These are phyloP conservation scores for Sisymbrium irio DNA, from an alignment of 345 rosid species.

Conservation along the genomic window DNA sequence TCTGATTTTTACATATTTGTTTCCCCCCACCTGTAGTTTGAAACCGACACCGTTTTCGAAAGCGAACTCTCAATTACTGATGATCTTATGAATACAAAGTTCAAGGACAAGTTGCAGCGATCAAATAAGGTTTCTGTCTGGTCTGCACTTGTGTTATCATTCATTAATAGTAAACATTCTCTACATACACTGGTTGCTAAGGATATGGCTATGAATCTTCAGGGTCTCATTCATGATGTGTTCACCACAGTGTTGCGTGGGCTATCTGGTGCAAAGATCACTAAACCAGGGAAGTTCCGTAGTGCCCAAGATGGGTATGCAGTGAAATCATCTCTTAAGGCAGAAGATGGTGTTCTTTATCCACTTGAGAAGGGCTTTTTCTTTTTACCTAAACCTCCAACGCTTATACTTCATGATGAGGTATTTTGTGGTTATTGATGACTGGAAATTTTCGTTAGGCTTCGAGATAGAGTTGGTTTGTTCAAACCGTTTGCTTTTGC, in stretches of 20 bases:
- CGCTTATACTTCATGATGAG: conserved; percentile 97
- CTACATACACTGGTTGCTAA: neutral
- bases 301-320: conserved; percentile 98
- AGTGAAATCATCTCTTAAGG: conserved; percentile 93
- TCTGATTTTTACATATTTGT: conserved; percentile 3
- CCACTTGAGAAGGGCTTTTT: conserved; percentile 98
- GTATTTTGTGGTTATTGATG: conserved; percentile 33
- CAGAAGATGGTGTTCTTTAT: conserved; percentile 94
- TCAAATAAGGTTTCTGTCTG: conserved; percentile 65
- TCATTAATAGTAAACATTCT: neutral
- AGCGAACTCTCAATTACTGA: conserved; percentile 61
- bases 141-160: neutral
- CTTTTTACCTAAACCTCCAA: conserved; percentile 97
- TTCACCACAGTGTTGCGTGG: conserved; percentile 88
- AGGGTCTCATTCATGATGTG: conserved; percentile 97
- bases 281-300: conserved; percentile 96
- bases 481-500: neutral
- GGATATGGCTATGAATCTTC: neutral
- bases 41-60: conserved; percentile 70
- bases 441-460: neutral
- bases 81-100: conserved; percentile 74
- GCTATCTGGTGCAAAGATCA: conserved; percentile 90
- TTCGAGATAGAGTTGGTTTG: neutral
- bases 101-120: conserved; percentile 81
- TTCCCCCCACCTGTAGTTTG: conserved; percentile 52